Evolutionary conservation across 768 basidiomycete genomes (phyloP), one percentile per base, ranked within the genome.

Genomic region (Infundibulicybe gibba): DNA sequence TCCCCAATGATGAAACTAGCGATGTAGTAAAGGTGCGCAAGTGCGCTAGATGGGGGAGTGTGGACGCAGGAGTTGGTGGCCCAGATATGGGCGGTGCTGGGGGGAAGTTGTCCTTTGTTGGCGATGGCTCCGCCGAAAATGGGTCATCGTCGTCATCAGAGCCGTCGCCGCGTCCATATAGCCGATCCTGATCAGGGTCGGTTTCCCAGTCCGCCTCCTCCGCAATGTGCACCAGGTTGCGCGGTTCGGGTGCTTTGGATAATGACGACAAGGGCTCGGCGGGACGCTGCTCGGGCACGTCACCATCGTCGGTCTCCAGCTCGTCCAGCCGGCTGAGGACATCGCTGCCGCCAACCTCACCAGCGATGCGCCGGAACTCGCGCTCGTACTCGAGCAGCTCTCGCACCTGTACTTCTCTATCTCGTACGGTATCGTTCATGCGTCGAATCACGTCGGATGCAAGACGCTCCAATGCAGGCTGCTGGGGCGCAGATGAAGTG

Each of bases 391-490:
- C 87, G 32, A 84, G 67, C 44, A 94, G 65, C 57, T 83, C 87
- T 43, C 91, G 83, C 3, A 90, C 79, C 65, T 94, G 91, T 2
- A 74, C 76, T 61, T 94, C 91, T 47, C 91, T 79, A 55, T 90
- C 84, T 40, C 83, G 80, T 32, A 80, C 78, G 11, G 82, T 77
- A 47, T 87, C 84, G 63, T 91, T 86, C 49, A 93, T 75, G 32
- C 78, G 75, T 32, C 89, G 77, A 55, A 94, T 88, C 50, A 90
- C 74, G 53, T 87, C 80, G 14, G 85, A 81, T 5, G 91, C 86
- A 37, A 89, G 70, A 35, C 64, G 71, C 65, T 94, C 91, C 50
- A 94, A 66, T 39, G 68, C 60, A 34, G 71, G 70, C 45, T 72
- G 70, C 44, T 70, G 63, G 4, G 66, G 55, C 19, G 63, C 54